These are phyloP conservation scores for Russula virescens DNA, from an alignment of 768 basidiomycete species.

Conservation along the genomic window DNA sequence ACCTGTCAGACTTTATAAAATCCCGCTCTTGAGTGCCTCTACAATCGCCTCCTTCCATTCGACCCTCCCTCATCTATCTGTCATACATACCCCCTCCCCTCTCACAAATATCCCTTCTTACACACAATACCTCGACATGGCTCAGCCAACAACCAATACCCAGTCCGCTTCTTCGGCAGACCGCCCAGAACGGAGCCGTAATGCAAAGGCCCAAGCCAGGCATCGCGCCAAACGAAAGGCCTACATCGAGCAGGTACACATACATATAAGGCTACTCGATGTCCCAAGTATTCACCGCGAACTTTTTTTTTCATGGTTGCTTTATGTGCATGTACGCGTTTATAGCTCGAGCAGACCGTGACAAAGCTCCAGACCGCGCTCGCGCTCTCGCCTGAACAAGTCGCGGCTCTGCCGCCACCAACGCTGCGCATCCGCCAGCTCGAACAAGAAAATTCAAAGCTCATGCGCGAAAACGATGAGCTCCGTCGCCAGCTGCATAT, in stretches of 20 bases:
- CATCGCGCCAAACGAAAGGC: slow-evolving; percentile 91
- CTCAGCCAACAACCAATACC: slow-evolving; percentile 2
- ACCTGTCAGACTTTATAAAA: slow-evolving; percentile 21
- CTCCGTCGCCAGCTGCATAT: slow-evolving; percentile 55
- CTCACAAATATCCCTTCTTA: background rate
- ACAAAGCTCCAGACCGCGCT: slow-evolving; percentile 76
- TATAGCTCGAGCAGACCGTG: slow-evolving; percentile 77
- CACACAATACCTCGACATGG: slow-evolving; percentile 13
- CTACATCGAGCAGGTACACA: slow-evolving; percentile 76
- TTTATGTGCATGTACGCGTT: no score
- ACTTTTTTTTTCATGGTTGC: background rate
- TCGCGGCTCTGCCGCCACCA: slow-evolving; percentile 65
- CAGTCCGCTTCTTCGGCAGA: background rate
- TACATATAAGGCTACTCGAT: background rate
- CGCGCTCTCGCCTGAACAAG: slow-evolving; percentile 68
- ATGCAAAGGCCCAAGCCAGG: slow-evolving; percentile 82
- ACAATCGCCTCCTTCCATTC: slow-evolving; percentile 7
- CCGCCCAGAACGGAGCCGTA: slow-evolving; percentile 73
- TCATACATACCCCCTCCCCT: background rate
- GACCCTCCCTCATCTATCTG: background rate
- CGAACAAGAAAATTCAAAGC: slow-evolving; percentile 69
- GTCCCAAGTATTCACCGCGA: no score
- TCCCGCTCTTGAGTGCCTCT: slow-evolving; percentile 9
- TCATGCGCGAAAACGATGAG: slow-evolving; percentile 69
- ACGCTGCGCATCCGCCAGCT: slow-evolving; percentile 74